Conservation (phyloP, 768 basidiomycete species). For the Naematelia aurantialba region DNA sequence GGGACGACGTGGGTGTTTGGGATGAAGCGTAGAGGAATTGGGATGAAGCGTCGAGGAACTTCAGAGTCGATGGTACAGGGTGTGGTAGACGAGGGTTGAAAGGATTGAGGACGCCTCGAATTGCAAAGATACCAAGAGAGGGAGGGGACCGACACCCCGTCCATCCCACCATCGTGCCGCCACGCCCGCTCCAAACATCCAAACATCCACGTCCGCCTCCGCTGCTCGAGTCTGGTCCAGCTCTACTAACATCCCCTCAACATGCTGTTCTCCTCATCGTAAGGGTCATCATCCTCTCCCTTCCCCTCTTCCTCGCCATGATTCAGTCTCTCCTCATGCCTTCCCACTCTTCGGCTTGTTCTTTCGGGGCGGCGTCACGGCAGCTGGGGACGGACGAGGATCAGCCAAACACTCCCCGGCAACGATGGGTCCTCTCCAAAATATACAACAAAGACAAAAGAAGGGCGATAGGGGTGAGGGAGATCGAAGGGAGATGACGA, state of each 20-base stretch:
- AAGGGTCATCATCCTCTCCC: background rate
- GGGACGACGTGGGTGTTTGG: too few relatives aligned
- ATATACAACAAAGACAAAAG: slow-evolving; percentile 1
- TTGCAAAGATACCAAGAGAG: background rate
- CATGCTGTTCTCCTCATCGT: background rate
- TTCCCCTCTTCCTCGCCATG: background rate
- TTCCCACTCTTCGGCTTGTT: slow-evolving; percentile 94
- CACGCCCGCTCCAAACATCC: background rate
- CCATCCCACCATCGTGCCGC: background rate
- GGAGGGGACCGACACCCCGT: background rate
- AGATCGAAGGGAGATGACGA: slow-evolving; percentile 53
- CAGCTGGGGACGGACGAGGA: slow-evolving; percentile 42
- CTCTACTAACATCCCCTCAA: background rate
- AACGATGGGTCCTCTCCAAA: background rate
- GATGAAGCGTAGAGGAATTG: too few relatives aligned
- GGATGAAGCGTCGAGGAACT: too few relatives aligned
- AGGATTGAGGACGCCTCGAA: background rate
- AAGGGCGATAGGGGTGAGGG: background rate
- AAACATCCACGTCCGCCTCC: background rate
- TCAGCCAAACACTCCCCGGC: slow-evolving; percentile 15
- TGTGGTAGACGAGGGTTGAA: background rate
- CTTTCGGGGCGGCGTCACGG: slow-evolving; percentile 93
- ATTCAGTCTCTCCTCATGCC: background rate
- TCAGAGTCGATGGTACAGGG: too few relatives aligned
- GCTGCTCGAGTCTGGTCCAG: background rate